Evolutionary conservation across 768 basidiomycete genomes (phyloP).

Genomic region (Dendrothele bispora): DNA sequence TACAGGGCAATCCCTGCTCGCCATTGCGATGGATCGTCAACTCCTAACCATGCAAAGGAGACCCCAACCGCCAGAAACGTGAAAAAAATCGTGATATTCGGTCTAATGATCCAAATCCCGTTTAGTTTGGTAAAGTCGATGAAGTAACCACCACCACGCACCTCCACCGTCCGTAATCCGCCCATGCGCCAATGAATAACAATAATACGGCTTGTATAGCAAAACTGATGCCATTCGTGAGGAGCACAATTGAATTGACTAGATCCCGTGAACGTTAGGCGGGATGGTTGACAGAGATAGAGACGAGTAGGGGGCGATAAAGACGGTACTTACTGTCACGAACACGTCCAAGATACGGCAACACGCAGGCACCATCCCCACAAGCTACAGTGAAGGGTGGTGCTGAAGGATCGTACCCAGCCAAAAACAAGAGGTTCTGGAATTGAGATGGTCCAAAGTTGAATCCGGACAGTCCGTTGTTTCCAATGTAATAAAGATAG

Average conservation of each 20-base stretch:
- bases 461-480: slow-evolving; percentile 52
- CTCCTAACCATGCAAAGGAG: slow-evolving; percentile 78
- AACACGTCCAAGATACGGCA: slow-evolving; percentile 61
- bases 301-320: background rate
- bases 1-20: slow-evolving; percentile 60
- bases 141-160: slow-evolving; percentile 25
- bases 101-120: slow-evolving; percentile 36
- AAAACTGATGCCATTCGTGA: slow-evolving; percentile 80
- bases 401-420: slow-evolving; percentile 68
- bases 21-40: slow-evolving; percentile 66
- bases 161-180: slow-evolving; percentile 84
- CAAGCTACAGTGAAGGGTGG: slow-evolving; percentile 56
- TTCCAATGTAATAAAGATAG: slow-evolving; percentile 64
- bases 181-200: slow-evolving; percentile 72
- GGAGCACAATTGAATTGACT: slow-evolving; percentile 78
- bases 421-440: slow-evolving; percentile 69
- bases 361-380: slow-evolving; percentile 53
- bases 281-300: background rate
- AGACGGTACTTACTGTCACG: slow-evolving; percentile 50
- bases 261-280: background rate
- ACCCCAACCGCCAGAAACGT: slow-evolving; percentile 64
- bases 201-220: slow-evolving; percentile 71
- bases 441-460: slow-evolving; percentile 77
- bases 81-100: slow-evolving; percentile 77
- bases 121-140: background rate